phyloP scores from a whole-genome alignment of 2,329 filamentous ascomycete species.

The Chaetothyriales sp. region DNA sequence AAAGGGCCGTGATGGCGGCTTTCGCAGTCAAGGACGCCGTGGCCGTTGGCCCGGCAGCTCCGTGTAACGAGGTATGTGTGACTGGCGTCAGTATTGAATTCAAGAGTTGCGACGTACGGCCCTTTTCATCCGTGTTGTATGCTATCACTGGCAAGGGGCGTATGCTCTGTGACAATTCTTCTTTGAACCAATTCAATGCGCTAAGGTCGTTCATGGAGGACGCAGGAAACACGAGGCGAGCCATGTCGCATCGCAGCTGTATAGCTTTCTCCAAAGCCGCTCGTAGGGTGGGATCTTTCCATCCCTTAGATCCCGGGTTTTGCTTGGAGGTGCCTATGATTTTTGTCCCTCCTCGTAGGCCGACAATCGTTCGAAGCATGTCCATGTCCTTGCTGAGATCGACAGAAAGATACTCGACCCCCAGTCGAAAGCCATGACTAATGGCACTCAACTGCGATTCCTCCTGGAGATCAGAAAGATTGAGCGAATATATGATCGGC shows the following conservation, averaged over 20 bases:
- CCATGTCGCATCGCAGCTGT: slow-evolving; percentile 26
- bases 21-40: slow-evolving; percentile 22
- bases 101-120: slow-evolving; percentile 32
- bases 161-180: slow-evolving; percentile 23
- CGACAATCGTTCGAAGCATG: slow-evolving; percentile 18
- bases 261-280: slow-evolving; percentile 17
- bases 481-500: slow-evolving; percentile 44
- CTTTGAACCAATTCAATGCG: slow-evolving; percentile 24
- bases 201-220: slow-evolving; percentile 27
- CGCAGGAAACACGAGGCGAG: slow-evolving; percentile 25
- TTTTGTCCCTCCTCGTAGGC: slow-evolving; percentile 26
- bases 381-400: slow-evolving; percentile 24
- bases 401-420: slow-evolving; percentile 28
- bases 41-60: not conserved
- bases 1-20: slow-evolving; percentile 27
- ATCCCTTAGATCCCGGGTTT: slow-evolving; percentile 1
- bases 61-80: slow-evolving; percentile 26
- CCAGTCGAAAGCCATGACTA: slow-evolving; percentile 28
- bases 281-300: slow-evolving; percentile 16
- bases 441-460: slow-evolving; percentile 14
- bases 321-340: slow-evolving; percentile 25
- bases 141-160: slow-evolving; percentile 25
- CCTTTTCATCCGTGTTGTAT: slow-evolving; percentile 28
- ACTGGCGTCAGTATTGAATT: slow-evolving; percentile 29
- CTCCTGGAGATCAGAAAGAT: slow-evolving; percentile 21